These are phyloP conservation scores for Chrysoporthe deuterocubensis DNA, from an alignment of 2,329 filamentous ascomycete genomes.

Conservation along the genomic window DNA sequence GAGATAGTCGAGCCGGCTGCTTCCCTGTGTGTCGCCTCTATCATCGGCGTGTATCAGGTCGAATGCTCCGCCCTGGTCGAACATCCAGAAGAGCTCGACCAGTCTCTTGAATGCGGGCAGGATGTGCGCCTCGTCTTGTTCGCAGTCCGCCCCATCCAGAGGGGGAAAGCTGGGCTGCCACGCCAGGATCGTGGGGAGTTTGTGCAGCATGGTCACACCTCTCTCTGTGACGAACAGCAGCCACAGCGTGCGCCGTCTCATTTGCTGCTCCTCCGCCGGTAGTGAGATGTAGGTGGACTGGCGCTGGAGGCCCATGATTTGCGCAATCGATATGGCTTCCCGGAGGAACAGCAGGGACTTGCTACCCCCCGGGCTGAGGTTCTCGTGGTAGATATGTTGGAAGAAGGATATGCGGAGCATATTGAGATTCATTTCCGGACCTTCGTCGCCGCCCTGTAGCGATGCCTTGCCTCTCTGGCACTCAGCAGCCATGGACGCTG, in stretches of 20 bases:
- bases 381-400: slow-evolving; percentile 56
- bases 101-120: slow-evolving; percentile 54
- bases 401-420: slow-evolving; percentile 53
- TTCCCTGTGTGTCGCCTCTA: slow-evolving; percentile 34
- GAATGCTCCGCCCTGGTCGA: slow-evolving; percentile 54
- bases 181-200: slow-evolving; percentile 50
- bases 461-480: slow-evolving; percentile 38
- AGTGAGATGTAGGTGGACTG: slow-evolving; percentile 46
- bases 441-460: slow-evolving; percentile 32
- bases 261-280: slow-evolving; percentile 45
- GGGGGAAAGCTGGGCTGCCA: slow-evolving; percentile 44
- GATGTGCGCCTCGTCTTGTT: slow-evolving; percentile 46
- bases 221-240: slow-evolving; percentile 54
- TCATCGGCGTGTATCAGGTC: slow-evolving; percentile 47
- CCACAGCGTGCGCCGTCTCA: slow-evolving; percentile 51
- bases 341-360: slow-evolving; percentile 53
- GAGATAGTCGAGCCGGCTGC: slow-evolving; percentile 43
- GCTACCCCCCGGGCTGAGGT: slow-evolving; percentile 48
- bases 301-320: slow-evolving; percentile 52
- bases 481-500: slow-evolving; percentile 41
- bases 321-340: slow-evolving; percentile 56
- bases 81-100: slow-evolving; percentile 53
- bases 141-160: slow-evolving; percentile 38
- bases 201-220: slow-evolving; percentile 55
- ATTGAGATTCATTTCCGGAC: slow-evolving; percentile 43